These are phyloP conservation scores for Aspergillus heteromorphus DNA, from an alignment of 495 filamentous ascomycete species.

Conservation along the genomic window DNA sequence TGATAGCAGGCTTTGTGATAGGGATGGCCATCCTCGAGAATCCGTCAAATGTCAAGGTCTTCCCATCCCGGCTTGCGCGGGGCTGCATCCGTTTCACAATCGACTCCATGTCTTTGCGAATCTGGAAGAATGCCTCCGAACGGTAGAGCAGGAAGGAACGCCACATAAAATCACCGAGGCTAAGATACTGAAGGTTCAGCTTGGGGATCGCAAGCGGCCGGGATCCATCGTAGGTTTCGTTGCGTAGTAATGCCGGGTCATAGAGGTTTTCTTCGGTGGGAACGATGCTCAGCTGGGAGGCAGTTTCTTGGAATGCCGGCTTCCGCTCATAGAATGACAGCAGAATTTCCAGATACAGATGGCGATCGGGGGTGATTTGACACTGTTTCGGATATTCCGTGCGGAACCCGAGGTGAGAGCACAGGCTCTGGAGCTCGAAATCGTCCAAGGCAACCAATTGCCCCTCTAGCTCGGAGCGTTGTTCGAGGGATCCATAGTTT, in stretches of 20 bases:
- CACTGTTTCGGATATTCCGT: constrained; percentile 71
- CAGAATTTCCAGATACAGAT: constrained; percentile 70
- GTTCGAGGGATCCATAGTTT: constrained; percentile 84
- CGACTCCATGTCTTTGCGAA: constrained; percentile 84
- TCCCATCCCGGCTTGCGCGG: constrained; percentile 52
- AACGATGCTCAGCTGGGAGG: constrained; percentile 63
- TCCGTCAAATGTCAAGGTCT: constrained; percentile 67
- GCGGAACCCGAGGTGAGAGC: constrained; percentile 66
- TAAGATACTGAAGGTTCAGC: constrained; percentile 91
- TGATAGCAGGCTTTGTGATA: constrained; percentile 78
- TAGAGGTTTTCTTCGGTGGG: constrained; percentile 84
- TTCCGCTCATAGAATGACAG: constrained; percentile 72
- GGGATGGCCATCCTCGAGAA: constrained; percentile 89
- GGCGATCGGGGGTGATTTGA: constrained; percentile 54
- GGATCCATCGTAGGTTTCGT: constrained; percentile 86
- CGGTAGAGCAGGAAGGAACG: constrained; percentile 83
- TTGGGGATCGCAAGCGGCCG: constrained; percentile 89
- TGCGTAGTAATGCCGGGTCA: constrained; percentile 73
- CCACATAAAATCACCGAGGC: constrained; percentile 93
- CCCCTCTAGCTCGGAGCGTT: constrained; percentile 69
- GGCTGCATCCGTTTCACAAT: constrained; percentile 75
- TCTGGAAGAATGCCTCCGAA: constrained; percentile 89
- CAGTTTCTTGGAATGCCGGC: constrained; percentile 76
- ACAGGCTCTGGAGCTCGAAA: constrained; percentile 65
- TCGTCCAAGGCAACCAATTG: constrained; percentile 70